phyloP scores from a whole-genome alignment of 148 eudicot genomes.

The Suaeda aralocaspica region DNA sequence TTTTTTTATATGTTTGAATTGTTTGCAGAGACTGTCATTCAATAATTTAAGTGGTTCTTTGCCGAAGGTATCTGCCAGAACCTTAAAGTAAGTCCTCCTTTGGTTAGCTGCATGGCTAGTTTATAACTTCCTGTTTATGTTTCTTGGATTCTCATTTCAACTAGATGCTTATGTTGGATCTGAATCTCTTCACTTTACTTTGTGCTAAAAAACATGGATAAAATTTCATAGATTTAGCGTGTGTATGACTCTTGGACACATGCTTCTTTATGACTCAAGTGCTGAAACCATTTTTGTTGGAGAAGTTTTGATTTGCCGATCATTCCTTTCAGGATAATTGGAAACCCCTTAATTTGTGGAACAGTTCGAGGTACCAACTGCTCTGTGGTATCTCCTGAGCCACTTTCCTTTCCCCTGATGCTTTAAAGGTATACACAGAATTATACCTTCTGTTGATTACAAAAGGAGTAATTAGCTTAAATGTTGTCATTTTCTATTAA shows the following conservation, averaged over 20 bases:
- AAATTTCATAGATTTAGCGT: too few species aligned
- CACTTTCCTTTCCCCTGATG: constrained; percentile 67
- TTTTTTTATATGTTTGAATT: not conserved
- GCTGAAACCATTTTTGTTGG: too few species aligned
- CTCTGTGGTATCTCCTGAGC: constrained; percentile 64
- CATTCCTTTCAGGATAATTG: constrained; percentile 51
- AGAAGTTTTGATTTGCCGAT: constrained; percentile 3
- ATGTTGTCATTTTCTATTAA: not conserved
- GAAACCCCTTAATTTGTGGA: constrained; percentile 75
- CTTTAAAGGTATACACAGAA: constrained; percentile 37
- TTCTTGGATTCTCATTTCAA: not conserved
- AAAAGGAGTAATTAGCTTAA: not conserved
- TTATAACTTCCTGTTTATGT: not conserved
- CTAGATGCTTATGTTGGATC: not conserved
- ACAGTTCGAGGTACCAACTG: constrained; percentile 51
- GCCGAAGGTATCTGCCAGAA: constrained; percentile 74
- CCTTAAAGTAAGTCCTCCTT: constrained; percentile 55
- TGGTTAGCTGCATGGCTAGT: constrained; percentile 1
- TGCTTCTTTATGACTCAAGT: not conserved
- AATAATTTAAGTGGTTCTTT: constrained; percentile 82
- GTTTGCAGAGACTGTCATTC: constrained; percentile 71
- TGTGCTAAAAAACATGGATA: not conserved
- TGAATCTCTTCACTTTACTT: not conserved
- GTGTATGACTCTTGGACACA: too few species aligned
- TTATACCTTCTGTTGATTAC: not conserved